A percentile compares a stretch with the other conserved stretches of the same genome.
Conservation (phyloP, 345 rosid genomes). For the Heritiera fomes region DNA sequence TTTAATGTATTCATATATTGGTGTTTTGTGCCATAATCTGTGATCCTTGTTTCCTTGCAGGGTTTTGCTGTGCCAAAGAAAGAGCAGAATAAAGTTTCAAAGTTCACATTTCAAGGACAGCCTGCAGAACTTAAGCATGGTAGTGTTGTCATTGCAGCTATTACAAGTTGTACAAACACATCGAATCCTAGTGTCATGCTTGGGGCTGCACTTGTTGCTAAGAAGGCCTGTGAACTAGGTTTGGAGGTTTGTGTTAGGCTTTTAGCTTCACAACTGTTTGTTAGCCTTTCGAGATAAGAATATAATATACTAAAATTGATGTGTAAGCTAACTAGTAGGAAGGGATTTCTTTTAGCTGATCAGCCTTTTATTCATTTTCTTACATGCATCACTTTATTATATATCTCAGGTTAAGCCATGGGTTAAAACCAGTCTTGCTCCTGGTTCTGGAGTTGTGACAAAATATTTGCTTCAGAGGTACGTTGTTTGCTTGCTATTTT, state of each 20-base stretch:
- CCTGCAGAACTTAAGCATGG: slow-evolving; percentile 96
- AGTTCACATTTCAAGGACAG: slow-evolving; percentile 77
- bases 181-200: slow-evolving; percentile 99
- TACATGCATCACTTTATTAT: slow-evolving; percentile 3
- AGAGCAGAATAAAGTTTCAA: slow-evolving; percentile 65
- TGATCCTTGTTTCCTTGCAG: slow-evolving; percentile 37
- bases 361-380: not conserved
- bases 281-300: no score
- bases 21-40: not conserved
- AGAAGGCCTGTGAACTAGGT: slow-evolving; percentile 92
- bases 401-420: slow-evolving; percentile 84
- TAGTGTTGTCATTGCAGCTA: slow-evolving; percentile 98
- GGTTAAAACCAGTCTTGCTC: slow-evolving; percentile 98
- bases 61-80: slow-evolving; percentile 95
- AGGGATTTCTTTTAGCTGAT: not conserved
- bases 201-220: slow-evolving; percentile 97
- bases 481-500: not conserved
- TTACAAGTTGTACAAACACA: slow-evolving; percentile 97
- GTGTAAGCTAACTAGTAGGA: no score
- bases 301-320: no score
- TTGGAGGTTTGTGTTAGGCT: slow-evolving; percentile 56
- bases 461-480: slow-evolving; percentile 84
- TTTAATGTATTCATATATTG: not conserved
- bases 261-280: not conserved
- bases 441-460: slow-evolving; percentile 98